Evolutionary conservation across 345 rosid species (phyloP).

Genomic region (Anastatica hierochuntica): DNA sequence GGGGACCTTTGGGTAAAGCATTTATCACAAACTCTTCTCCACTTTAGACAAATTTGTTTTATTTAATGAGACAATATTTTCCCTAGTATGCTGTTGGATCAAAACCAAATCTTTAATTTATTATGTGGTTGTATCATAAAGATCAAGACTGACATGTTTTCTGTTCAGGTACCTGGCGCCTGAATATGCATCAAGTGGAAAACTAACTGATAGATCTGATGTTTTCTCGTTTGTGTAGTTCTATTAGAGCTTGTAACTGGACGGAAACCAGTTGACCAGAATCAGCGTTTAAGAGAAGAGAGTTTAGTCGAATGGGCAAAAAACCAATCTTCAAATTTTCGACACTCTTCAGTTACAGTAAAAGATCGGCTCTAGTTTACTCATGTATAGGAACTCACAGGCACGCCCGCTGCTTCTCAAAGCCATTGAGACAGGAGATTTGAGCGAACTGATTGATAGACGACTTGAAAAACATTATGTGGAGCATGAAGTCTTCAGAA

Average conservation of each 20-base stretch:
- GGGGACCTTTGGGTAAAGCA: constrained; percentile 92
- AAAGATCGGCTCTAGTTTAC: constrained; percentile 23
- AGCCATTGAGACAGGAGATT: constrained; percentile 73
- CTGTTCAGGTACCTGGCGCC: constrained; percentile 84
- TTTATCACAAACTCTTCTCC: not conserved
- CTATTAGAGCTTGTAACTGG: constrained; percentile 92
- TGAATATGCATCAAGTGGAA: constrained; percentile 95
- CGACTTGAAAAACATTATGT: constrained; percentile 62
- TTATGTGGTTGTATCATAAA: constrained; percentile 72
- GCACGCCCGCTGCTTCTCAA: constrained; percentile 66
- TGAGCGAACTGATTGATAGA: constrained; percentile 54
- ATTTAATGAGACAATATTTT: no score
- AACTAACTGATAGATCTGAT: constrained; percentile 87
- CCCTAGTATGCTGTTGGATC: no score
- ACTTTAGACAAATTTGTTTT: no score
- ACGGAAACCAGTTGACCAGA: constrained; percentile 78
- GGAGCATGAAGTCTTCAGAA: constrained; percentile 61
- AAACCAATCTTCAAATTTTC: not conserved
- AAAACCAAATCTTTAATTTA: no score
- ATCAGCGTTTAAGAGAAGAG: constrained; percentile 83
- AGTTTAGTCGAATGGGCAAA: constrained; percentile 57
- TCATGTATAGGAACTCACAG: constrained; percentile 38
- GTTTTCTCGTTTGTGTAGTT: constrained; percentile 91
- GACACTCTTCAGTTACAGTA: constrained; percentile 8
- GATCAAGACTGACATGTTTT: not conserved